phyloP scores from a whole-genome alignment of 768 basidiomycete genomes.

The Trametes gibbosa region DNA sequence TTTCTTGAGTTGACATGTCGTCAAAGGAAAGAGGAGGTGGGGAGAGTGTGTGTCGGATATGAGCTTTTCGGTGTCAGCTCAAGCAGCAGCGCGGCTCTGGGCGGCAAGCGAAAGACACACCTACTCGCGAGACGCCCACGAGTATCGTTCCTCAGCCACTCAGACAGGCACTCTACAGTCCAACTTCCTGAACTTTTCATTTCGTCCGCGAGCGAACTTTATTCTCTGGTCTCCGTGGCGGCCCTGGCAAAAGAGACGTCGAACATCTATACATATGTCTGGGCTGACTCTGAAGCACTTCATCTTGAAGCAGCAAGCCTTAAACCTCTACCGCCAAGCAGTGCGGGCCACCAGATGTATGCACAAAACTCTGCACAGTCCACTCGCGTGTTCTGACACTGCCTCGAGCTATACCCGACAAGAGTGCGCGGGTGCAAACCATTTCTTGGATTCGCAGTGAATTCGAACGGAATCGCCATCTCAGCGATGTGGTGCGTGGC shows the following conservation, averaged over 20 bases:
- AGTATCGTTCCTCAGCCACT: background rate
- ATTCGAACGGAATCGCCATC: constrained; percentile 59
- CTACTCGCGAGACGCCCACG: background rate
- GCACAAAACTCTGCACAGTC: constrained; percentile 13
- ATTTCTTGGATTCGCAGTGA: constrained; percentile 70
- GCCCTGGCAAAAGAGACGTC: background rate
- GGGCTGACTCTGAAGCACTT: constrained; percentile 65
- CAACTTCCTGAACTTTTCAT: background rate
- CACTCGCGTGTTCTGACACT: constrained; percentile 6
- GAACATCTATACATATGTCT: constrained; percentile 16
- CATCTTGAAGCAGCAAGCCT: constrained; percentile 59
- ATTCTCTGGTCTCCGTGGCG: too few species aligned
- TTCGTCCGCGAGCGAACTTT: too few species aligned
- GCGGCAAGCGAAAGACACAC: constrained; percentile 3
- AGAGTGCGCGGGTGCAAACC: constrained; percentile 59
- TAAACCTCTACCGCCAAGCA: constrained; percentile 63
- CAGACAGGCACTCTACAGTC: too few species aligned
- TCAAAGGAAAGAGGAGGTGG: background rate
- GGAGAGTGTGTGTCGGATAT: constrained; percentile 7
- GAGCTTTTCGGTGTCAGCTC: constrained; percentile 17
- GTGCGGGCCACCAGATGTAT: constrained; percentile 68
- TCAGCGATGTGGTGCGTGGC: constrained; percentile 54
- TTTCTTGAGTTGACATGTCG: constrained; percentile 16
- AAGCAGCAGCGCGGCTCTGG: background rate
- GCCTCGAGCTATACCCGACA: constrained; percentile 60